Base-by-base conservation (phyloP, 2,329 filamentous ascomycete genomes). In the Diaporthe amygdali region DNA sequence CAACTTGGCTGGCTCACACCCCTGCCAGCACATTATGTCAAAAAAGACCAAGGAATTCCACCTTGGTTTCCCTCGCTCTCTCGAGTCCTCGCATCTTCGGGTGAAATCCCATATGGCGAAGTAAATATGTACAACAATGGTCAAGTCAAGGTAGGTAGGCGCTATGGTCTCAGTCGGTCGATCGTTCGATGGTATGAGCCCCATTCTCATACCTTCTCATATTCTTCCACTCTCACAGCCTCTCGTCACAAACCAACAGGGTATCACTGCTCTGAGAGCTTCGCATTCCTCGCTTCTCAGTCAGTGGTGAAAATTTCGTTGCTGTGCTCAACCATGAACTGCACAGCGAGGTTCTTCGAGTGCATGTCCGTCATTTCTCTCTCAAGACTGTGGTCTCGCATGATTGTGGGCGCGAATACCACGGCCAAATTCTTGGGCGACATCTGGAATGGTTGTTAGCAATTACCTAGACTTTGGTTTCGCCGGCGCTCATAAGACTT, bases 331-430 rank as follows among this genome's bases (percentile, higher is more conserved):
- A 98, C 93, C 78, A 99, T 87, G 77, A 96, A 97, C 83, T 97
- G 95, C 75, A 98, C 92, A 7, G 94, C 94, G 74, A 93, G 88
- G 76, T 97, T 97, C 88, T 98, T 98, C 76, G 92, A 89, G 79
- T 96, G 93, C 87, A 97, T 97, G 80, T 99, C 96, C 37, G 92
- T 96, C 91, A 99, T 97, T 81, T 99, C 96, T 73, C 95, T 91
- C 81, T 97, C 94, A 73, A 98, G 89, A 77, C 92, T 96, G 79
- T 91, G 88, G 70, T 97, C 95, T 76, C 96, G 90, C 94, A 99
- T 97, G 76, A 99, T 97, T 1, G 96, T 99, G 9, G 96, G 96
- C 10, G 96, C 96, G 80, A 99, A 99, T 46, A 99, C 96, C 51
- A 99, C 96, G 4, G 96, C 95, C 73, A 98, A 84, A 79, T 99